Evolutionary conservation across 179 eudicot genomes (phyloP).

Genomic region (Beta lomatogona): DNA sequence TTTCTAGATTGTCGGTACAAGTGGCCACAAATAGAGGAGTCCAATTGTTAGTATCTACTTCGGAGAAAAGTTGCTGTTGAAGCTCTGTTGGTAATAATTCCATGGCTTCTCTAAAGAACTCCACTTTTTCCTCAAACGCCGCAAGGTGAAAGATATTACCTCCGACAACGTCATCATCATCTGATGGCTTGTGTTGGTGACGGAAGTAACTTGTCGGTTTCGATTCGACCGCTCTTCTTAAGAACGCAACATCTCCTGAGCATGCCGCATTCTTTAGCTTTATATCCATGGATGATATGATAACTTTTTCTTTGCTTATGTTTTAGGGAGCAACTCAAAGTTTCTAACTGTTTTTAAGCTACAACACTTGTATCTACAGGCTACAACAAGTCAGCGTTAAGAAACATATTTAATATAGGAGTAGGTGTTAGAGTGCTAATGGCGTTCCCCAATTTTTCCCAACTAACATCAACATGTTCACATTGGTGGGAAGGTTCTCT

Average conservation of each 20-base stretch:
- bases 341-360: too few species aligned
- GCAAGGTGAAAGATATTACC: conserved; percentile 24
- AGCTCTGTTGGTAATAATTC: not conserved
- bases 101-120: conserved; percentile 14
- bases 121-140: not conserved
- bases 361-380: too few species aligned
- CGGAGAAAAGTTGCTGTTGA: not conserved
- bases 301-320: too few species aligned
- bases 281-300: conserved; percentile 5
- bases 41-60: not conserved
- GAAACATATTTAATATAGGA: too few species aligned
- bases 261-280: not conserved
- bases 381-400: too few species aligned
- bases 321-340: too few species aligned
- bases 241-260: conserved; percentile 16
- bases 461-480: too few species aligned
- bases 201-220: not conserved
- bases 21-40: conserved; percentile 9
- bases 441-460: too few species aligned
- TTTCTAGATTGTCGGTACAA: not conserved
- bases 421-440: too few species aligned
- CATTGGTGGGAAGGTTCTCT: too few species aligned
- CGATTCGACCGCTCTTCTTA: not conserved
- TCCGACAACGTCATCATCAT: too few species aligned
- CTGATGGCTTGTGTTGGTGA: not conserved